Conservation (phyloP, 23 red algal species). For the Pyropia haitanensis region DNA sequence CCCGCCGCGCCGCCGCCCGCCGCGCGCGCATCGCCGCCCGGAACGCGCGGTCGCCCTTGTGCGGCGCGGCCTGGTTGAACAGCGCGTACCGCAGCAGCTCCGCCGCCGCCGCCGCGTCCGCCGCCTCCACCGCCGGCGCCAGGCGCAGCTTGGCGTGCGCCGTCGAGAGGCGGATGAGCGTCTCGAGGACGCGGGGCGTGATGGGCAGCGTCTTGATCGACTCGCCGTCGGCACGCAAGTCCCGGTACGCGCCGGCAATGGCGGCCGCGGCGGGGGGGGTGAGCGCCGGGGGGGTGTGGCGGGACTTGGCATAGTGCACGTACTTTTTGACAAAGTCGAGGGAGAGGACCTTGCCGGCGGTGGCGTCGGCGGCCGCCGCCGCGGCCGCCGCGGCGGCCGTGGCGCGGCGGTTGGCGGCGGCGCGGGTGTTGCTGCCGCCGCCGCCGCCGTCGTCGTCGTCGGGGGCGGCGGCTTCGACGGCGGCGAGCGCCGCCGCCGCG, state of each 20-base stretch:
- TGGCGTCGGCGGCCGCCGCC: background rate
- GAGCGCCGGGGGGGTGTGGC: constrained; percentile 36
- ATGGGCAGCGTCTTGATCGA: constrained; percentile 79
- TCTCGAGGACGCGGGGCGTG: constrained; percentile 86
- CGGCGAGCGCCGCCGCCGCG: background rate
- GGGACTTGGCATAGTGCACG: constrained; percentile 83
- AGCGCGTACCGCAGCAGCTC: constrained; percentile 78
- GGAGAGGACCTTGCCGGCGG: constrained; percentile 61
- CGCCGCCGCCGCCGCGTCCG: constrained; percentile 67
- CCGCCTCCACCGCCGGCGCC: constrained; percentile 34
- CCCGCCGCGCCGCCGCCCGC: too few relatives aligned
- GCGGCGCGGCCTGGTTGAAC: constrained; percentile 70
- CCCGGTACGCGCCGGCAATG: constrained; percentile 62
- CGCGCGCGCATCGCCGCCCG: background rate
- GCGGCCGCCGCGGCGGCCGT: too few relatives aligned
- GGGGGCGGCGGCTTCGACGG: too few relatives aligned
- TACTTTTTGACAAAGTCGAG: constrained; percentile 85
- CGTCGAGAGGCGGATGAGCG: constrained; percentile 90
- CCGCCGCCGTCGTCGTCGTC: too few relatives aligned
- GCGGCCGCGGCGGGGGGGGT: constrained; percentile 56
- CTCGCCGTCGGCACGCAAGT: constrained; percentile 47
- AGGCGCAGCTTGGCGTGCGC: constrained; percentile 94
- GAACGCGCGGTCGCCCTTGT: constrained; percentile 51
- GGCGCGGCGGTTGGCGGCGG: too few relatives aligned
- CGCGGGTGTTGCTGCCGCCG: too few relatives aligned